These are phyloP conservation scores for Phytophthora ohioensis DNA, from an alignment of 352 stramenopile species.

Conservation along the genomic window DNA sequence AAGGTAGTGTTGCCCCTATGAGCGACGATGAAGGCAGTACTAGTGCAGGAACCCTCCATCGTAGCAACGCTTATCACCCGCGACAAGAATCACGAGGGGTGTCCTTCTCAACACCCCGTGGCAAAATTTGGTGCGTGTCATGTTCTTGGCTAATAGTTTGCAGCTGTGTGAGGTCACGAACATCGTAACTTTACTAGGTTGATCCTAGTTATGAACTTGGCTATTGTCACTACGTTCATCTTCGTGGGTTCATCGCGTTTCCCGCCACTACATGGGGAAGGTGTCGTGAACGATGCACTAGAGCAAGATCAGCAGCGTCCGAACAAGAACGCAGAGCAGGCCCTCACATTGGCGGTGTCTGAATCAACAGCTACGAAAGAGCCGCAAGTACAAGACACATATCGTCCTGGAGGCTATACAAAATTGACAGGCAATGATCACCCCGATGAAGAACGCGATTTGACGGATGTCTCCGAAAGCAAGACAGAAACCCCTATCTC, in stretches of 20 bases:
- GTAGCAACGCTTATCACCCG: neutral
- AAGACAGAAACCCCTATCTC: constrained; percentile 4
- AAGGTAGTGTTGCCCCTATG: constrained; percentile 30
- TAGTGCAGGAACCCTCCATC: constrained; percentile 1
- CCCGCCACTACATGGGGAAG: constrained; percentile 41
- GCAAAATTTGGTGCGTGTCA: constrained; percentile 39
- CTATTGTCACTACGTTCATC: constrained; percentile 58
- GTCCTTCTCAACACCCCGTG: constrained; percentile 34
- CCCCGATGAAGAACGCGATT: constrained; percentile 10
- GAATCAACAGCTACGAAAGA: constrained; percentile 9
- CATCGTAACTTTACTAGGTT: constrained; percentile 31
- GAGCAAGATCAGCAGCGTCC: constrained; percentile 40
- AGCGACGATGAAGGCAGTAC: constrained; percentile 26
- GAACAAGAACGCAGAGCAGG: constrained; percentile 25
- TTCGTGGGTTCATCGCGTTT: constrained; percentile 66
- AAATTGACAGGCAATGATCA: constrained; percentile 29
- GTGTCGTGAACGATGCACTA: constrained; percentile 48
- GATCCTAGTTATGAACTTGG: constrained; percentile 60
- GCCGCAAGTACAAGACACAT: constrained; percentile 9
- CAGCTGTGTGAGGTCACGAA: neutral
- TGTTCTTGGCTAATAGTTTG: neutral
- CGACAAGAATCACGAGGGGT: constrained; percentile 26
- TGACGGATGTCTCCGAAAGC: neutral
- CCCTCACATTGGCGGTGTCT: neutral
- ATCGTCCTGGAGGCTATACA: constrained; percentile 21